Percentiles rank a stretch among this genome's conserved stretches.
phyloP scores from a whole-genome alignment of 306 rosid species.

The Gastrolobium villosum region DNA sequence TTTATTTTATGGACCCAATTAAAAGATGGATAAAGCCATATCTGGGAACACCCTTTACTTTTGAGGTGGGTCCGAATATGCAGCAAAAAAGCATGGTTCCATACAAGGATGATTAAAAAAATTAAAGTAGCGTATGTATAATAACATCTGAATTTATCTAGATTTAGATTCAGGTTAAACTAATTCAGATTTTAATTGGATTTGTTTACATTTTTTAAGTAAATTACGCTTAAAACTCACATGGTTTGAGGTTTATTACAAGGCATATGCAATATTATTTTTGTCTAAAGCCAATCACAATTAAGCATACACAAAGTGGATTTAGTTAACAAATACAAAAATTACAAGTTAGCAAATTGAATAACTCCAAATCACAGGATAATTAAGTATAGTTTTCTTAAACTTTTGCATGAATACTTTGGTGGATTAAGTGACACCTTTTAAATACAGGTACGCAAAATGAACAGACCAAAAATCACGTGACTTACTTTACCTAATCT shows the following conservation, averaged over 20 bases:
- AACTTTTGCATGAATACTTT: too few relatives aligned
- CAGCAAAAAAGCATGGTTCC: not conserved
- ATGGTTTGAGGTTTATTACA: not conserved
- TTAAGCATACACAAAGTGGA: not conserved
- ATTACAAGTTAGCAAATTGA: too few relatives aligned
- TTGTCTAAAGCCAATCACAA: not conserved
- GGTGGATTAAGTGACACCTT: too few relatives aligned
- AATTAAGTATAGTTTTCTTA: too few relatives aligned
- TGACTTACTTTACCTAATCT: too few relatives aligned
- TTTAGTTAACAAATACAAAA: too few relatives aligned
- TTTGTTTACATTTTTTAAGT: not conserved
- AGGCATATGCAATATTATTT: not conserved
- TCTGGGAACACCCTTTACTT: conserved; percentile 20
- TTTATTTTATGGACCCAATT: not conserved
- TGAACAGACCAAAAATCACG: too few relatives aligned
- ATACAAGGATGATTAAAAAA: not conserved
- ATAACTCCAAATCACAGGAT: too few relatives aligned
- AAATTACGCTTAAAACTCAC: not conserved
- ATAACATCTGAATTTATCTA: not conserved
- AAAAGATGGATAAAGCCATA: conserved; percentile 28
- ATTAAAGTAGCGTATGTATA: not conserved
- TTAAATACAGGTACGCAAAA: too few relatives aligned
- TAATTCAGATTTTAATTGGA: not conserved
- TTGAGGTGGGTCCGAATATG: conserved; percentile 1
- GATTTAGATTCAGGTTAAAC: not conserved